Conservation (phyloP, 2,329 filamentous ascomycete species). For the Pseudocercospora macadamiae region DNA sequence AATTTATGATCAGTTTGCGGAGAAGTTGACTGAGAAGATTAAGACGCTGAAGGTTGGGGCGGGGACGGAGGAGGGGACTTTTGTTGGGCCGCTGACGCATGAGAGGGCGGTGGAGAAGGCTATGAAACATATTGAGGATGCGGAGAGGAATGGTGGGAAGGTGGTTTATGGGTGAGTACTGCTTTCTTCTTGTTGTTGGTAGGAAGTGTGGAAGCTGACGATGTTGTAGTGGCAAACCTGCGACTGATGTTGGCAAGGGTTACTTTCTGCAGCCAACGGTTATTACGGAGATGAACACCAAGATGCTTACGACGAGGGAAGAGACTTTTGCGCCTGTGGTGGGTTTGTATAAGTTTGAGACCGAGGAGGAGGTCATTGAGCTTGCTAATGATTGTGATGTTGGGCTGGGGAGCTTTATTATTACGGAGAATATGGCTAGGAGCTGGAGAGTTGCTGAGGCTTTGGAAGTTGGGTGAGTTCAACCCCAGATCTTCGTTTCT, state of each 20-base stretch:
- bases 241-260: slow-evolving; percentile 18
- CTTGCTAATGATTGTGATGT: slow-evolving; percentile 83
- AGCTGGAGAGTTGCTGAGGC: slow-evolving; percentile 65
- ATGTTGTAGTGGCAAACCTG: not conserved
- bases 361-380: slow-evolving; percentile 83
- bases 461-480: slow-evolving; percentile 68
- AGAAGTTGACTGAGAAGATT: slow-evolving; percentile 54
- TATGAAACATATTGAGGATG: slow-evolving; percentile 77
- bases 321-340: slow-evolving; percentile 97
- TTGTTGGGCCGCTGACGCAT: slow-evolving; percentile 76
- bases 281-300: slow-evolving; percentile 78
- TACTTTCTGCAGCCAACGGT: slow-evolving; percentile 94
- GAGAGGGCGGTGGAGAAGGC: slow-evolving; percentile 79
- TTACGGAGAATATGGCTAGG: slow-evolving; percentile 64
- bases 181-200: not conserved
- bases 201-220: not conserved
- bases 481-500: too few species aligned
- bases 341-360: slow-evolving; percentile 83
- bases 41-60: slow-evolving; percentile 24
- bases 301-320: slow-evolving; percentile 83
- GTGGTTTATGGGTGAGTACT: slow-evolving; percentile 68
- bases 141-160: slow-evolving; percentile 74
- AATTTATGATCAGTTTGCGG: slow-evolving; percentile 57
- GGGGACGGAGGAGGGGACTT: slow-evolving; percentile 20
- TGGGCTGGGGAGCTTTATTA: slow-evolving; percentile 93